phyloP scores from a whole-genome alignment of 2,329 filamentous ascomycete species.

The Penicillium olsonii region DNA sequence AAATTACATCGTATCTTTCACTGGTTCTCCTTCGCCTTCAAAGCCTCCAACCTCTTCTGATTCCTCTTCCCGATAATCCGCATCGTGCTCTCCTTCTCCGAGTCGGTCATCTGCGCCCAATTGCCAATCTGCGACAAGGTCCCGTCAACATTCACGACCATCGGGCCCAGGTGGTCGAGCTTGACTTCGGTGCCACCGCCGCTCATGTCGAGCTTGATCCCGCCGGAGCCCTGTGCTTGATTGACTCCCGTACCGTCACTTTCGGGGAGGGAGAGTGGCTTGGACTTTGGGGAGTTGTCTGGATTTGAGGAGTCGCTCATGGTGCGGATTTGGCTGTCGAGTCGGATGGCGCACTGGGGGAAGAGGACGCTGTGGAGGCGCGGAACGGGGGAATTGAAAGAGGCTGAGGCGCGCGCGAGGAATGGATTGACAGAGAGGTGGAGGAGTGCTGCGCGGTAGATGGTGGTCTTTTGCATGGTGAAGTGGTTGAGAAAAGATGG shows the following conservation, averaged over 20 bases:
- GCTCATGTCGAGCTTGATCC: slow-evolving; percentile 77
- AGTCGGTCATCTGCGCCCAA: slow-evolving; percentile 70
- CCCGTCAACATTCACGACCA: slow-evolving; percentile 74
- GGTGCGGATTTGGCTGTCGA: slow-evolving; percentile 20
- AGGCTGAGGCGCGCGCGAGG: slow-evolving; percentile 20
- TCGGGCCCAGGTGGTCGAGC: slow-evolving; percentile 69
- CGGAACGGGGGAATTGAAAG: slow-evolving; percentile 10
- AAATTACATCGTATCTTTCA: too few species aligned
- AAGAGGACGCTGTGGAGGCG: slow-evolving; percentile 29
- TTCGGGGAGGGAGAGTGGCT: slow-evolving; percentile 59
- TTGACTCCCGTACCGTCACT: slow-evolving; percentile 67
- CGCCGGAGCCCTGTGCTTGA: slow-evolving; percentile 57
- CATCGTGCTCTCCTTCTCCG: slow-evolving; percentile 68
- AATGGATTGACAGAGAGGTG: slow-evolving; percentile 25
- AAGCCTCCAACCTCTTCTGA: slow-evolving; percentile 58
- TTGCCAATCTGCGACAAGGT: slow-evolving; percentile 71
- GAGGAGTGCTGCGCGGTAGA: slow-evolving; percentile 31
- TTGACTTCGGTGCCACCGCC: slow-evolving; percentile 48
- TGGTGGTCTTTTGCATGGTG: slow-evolving; percentile 31
- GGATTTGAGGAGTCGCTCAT: slow-evolving; percentile 21
- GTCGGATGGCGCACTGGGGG: slow-evolving; percentile 26
- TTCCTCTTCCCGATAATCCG: slow-evolving; percentile 70
- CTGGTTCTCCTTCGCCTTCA: slow-evolving; percentile 44
- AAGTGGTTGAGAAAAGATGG: neutral
- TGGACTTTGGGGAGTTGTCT: neutral